Evolutionary conservation across 2,329 filamentous ascomycete species (phyloP).

Genomic region (Dryadomyces sulphureus): DNA sequence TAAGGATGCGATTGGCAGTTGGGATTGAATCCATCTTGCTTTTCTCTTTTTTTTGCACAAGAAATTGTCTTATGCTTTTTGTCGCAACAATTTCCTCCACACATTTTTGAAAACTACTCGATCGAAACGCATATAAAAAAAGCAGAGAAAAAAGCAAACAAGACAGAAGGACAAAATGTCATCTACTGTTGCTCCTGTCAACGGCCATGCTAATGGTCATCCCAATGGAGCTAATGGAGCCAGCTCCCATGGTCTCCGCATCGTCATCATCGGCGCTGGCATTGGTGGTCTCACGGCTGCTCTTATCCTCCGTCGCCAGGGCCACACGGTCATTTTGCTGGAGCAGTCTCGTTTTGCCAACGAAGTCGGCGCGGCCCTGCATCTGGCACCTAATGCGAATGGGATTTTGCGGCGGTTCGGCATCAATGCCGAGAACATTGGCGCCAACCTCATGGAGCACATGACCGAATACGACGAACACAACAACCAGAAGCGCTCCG

Average conservation of each 20-base stretch:
- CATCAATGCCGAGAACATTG: slow-evolving; percentile 22
- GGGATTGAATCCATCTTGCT: too few species aligned
- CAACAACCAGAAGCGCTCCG: slow-evolving; percentile 6
- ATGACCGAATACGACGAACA: slow-evolving; percentile 3
- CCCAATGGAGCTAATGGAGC: background rate
- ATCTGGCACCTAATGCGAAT: slow-evolving; percentile 44
- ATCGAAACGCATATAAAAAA: too few species aligned
- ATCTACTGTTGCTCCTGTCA: too few species aligned
- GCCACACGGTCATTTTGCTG: slow-evolving; percentile 29
- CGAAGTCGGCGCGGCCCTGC: slow-evolving; percentile 38
- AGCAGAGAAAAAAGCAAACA: background rate
- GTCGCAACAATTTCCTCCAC: too few species aligned
- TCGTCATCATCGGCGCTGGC: slow-evolving; percentile 17
- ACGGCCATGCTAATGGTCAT: background rate
- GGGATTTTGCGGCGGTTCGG: slow-evolving; percentile 32
- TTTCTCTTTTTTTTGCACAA: too few species aligned
- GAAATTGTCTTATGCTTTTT: too few species aligned
- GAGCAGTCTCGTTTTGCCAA: slow-evolving; percentile 42
- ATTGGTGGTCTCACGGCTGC: slow-evolving; percentile 38
- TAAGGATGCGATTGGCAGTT: too few species aligned
- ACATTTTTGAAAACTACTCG: too few species aligned
- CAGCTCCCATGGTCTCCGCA: background rate
- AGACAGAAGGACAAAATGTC: too few species aligned
- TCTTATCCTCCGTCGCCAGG: slow-evolving; percentile 35
- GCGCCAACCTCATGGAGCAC: slow-evolving; percentile 16